These are phyloP conservation scores for Neckera pumila DNA, from an alignment of 225 moss, liverwort and hornwort genomes.

Conservation along the genomic window DNA sequence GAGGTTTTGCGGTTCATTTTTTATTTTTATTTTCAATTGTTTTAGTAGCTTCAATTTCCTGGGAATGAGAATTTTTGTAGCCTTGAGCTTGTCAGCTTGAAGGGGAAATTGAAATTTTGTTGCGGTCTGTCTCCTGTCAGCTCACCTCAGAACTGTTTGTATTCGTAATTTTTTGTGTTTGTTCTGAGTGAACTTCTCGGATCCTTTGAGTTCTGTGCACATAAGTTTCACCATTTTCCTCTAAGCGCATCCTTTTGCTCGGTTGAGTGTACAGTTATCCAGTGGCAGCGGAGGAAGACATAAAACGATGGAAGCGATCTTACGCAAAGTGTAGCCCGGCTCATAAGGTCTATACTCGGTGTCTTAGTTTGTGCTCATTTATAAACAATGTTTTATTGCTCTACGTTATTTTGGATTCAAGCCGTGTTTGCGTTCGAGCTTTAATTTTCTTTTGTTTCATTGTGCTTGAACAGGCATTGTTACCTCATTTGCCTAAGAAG, in stretches of 20 bases:
- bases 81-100: neutral
- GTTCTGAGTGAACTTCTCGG: neutral
- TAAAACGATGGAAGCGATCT: constrained; percentile 69
- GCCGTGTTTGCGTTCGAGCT: neutral
- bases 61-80: neutral
- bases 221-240: neutral
- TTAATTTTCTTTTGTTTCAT: neutral
- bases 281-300: constrained; percentile 55
- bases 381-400: neutral
- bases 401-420: neutral
- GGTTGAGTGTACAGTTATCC: constrained; percentile 52
- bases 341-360: constrained; percentile 43
- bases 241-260: neutral
- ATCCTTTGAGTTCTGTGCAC: neutral
- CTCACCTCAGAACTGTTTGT: neutral
- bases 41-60: neutral
- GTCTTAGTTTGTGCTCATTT: neutral
- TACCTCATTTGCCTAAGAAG: constrained; percentile 55
- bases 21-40: neutral
- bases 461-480: constrained; percentile 35
- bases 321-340: constrained; percentile 35
- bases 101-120: neutral
- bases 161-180: neutral
- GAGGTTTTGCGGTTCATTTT: neutral
- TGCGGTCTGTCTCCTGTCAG: neutral